phyloP scores from a whole-genome alignment of 345 rosid genomes.

The Cardamine occulta region DNA sequence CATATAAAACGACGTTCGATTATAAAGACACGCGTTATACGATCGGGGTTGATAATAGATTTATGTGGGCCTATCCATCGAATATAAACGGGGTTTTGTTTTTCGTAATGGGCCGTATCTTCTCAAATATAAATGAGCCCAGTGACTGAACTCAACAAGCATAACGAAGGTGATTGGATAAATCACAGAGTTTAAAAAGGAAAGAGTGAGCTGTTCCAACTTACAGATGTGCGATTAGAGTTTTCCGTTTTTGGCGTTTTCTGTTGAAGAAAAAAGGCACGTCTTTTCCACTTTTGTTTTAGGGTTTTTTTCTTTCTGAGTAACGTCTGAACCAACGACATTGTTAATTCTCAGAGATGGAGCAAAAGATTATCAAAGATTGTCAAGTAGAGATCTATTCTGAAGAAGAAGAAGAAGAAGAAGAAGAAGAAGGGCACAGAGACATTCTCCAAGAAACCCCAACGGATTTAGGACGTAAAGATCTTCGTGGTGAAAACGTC shows the following conservation, averaged over 20 bases:
- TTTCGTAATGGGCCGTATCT: background rate
- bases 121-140: background rate
- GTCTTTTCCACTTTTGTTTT: background rate
- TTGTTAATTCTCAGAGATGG: background rate
- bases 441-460: constrained; percentile 51
- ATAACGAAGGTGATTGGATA: background rate
- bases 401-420: too few relatives aligned
- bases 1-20: background rate
- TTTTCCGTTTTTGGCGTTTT: background rate
- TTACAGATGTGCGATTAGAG: background rate
- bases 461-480: constrained; percentile 42
- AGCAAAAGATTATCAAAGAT: background rate
- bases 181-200: background rate
- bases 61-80: background rate
- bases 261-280: background rate
- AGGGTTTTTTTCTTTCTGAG: constrained; percentile 2
- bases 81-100: background rate
- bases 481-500: constrained; percentile 37
- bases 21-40: background rate
- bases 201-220: constrained; percentile 1
- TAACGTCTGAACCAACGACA: background rate
- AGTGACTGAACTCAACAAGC: background rate
- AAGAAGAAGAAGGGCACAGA: background rate
- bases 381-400: background rate
- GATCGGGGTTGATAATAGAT: background rate